Conservation (phyloP, 768 basidiomycete genomes). For the Astraeus odoratus region DNA sequence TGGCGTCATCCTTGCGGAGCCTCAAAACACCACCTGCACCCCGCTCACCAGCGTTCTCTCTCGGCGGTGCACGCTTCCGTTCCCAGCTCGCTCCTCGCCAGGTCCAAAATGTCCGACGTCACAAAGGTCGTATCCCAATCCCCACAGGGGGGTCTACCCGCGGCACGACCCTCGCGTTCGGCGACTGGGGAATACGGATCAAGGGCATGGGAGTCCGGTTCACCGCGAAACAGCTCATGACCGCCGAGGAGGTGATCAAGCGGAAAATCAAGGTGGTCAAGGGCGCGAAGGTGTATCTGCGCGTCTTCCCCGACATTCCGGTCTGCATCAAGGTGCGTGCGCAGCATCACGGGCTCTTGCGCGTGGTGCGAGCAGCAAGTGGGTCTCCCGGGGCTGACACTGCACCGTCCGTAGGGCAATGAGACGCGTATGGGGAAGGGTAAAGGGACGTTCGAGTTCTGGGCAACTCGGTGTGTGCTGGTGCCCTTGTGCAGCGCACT, state of each 20-base stretch:
- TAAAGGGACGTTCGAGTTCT: slow-evolving; percentile 95
- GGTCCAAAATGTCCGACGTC: slow-evolving; percentile 79
- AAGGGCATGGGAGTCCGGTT: slow-evolving; percentile 76
- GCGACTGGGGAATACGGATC: slow-evolving; percentile 88
- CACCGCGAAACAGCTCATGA: slow-evolving; percentile 83
- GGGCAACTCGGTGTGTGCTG: slow-evolving; percentile 74
- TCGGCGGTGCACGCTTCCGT: slow-evolving; percentile 29
- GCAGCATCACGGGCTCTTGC: too few relatives aligned
- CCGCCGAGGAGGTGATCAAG: slow-evolving; percentile 83
- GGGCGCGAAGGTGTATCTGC: slow-evolving; percentile 76
- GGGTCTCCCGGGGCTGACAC: not conserved
- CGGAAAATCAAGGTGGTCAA: slow-evolving; percentile 87
- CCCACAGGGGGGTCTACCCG: slow-evolving; percentile 87
- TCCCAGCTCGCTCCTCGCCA: slow-evolving; percentile 74
- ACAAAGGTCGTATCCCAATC: slow-evolving; percentile 84
- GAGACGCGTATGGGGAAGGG: slow-evolving; percentile 99
- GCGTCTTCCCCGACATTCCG: slow-evolving; percentile 94
- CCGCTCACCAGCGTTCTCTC: too few relatives aligned
- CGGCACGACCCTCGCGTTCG: slow-evolving; percentile 88
- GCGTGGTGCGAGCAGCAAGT: too few relatives aligned
- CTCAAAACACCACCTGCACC: too few relatives aligned
- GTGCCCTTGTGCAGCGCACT: not conserved
- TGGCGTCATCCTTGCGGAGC: too few relatives aligned
- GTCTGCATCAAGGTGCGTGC: slow-evolving; percentile 91
- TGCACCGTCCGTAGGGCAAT: slow-evolving; percentile 58